Conservation (phyloP, 441 rosid genomes). For the Jatropha podagrica region DNA sequence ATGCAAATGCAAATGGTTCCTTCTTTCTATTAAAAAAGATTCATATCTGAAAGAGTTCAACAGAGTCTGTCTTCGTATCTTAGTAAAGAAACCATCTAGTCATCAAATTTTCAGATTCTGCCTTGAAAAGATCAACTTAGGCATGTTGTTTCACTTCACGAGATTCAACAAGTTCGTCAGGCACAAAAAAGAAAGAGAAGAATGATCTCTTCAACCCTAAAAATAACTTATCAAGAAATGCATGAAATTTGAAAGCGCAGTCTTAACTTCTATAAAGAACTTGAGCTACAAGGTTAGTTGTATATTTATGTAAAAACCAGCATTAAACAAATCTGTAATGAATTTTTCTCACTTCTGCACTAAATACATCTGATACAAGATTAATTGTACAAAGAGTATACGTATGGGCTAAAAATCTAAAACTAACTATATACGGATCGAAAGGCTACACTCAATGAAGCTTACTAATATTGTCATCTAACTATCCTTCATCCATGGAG, state of each 20-base stretch:
- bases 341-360: constrained; percentile 13
- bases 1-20: no score
- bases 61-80: no score
- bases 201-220: background rate
- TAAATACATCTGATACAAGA: background rate
- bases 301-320: background rate
- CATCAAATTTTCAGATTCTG: no score
- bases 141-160: background rate
- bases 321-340: constrained; percentile 9
- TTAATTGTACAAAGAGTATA: background rate
- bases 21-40: no score
- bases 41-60: no score
- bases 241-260: background rate
- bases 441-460: constrained; percentile 13
- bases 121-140: background rate
- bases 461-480: constrained; percentile 17
- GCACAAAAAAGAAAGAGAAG: background rate
- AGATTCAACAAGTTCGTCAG: background rate
- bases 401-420: background rate
- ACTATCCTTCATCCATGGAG: background rate
- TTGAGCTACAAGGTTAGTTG: background rate
- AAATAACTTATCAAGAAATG: background rate
- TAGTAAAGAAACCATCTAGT: no score
- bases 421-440: no score
- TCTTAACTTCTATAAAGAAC: background rate